Evolutionary conservation across 768 basidiomycete species (phyloP), one percentile per base, ranked within the genome.

Genomic region (Thelephora ganbajun): DNA sequence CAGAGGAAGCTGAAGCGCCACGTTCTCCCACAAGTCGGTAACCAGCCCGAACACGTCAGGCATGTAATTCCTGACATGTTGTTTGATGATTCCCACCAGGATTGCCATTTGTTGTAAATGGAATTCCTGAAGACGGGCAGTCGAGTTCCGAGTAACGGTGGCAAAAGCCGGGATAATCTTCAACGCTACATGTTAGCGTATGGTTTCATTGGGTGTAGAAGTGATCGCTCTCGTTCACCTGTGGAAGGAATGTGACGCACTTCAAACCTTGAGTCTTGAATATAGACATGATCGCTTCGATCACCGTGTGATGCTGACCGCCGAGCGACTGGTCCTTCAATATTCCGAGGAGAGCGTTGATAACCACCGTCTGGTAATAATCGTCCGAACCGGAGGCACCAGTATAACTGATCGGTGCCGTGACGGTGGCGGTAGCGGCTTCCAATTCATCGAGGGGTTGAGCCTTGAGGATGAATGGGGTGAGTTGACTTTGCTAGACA

Each of bases 241-340:
- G 92, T 39, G 94, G 88, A 20, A 99, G 66, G 66, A 97, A 98
- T 1, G 87, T 78, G 16, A 94, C 92, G 61, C 91, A 96, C 71
- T 93, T 92, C 59, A 98, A 67, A 12, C 94, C 92, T 59, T 98
- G 93, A 0, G 92, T 96, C 64, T 93, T 92, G 74, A 98, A 99
- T 51, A 99, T 98, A 42, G 90, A 84, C 90, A 98, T 97, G 55
- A 99, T 85, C 1, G 26, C 26, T 61, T 98, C 92, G 48, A 98
- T 92, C 43, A 93, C 94, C 19, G 81, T 85, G 57, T 96, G 85
- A 56, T 97, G 92, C 56, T 89, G 83, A 48, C 71, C 80, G 57
- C 75, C 84, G 50, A 96, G 71, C 1, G 91, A 80, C 47, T 87
- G 81, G 60, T 99, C 96, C 59, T 82, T 87, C 51, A 99, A 62